Base-by-base conservation (phyloP, 257 asterid genomes). In the Anisodus tanguticus region DNA sequence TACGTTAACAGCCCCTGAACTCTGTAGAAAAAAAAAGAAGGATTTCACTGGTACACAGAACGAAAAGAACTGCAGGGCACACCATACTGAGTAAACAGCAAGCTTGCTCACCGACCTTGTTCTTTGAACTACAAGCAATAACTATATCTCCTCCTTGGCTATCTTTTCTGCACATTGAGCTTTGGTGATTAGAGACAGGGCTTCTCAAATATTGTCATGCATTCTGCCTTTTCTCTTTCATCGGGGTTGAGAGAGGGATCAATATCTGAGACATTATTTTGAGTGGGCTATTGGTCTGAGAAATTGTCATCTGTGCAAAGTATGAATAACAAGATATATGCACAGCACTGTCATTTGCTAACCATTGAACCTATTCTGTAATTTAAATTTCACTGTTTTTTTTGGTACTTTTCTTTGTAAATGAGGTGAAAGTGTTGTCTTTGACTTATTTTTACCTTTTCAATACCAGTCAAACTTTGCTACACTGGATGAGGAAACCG, bases 391-490 rank as follows among this genome's bases (percentile, higher is more conserved):
- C n/a, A 22, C 43, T 10, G 3, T 22, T 31, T 31, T 31, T 74
- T 49, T 22, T 74, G 81, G 45, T 74, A 22, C 45, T 74, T 74
- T 8, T 68, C 76, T 35, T 37, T 68, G 58, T 45, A 71, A 45
- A 45, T n/a, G 37, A 22, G 45, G 62, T 74, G 59, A 72, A 19
- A 45, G 35, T 10, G 58, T n/a, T 19, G 17, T 47, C 60, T 64
- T 80, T 74, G 71, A 58, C 82, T 26, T 26, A 31, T 53, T 47
- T 83, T 63, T 58, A 47, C 43, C 13, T 63, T 82, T 88, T 47
- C 45, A 57, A 57, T 80, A 35, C 43, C 82, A 96, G 99, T 93
- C 98, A n/a, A 97, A 97, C 91, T 95, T 97, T 78, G 98, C 99
- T 13, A 97, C 99, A 59, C 84, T 97, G 45, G 98, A 95, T 86